Conservation (phyloP, 768 basidiomycete species). For the Termitomyces sp. region DNA sequence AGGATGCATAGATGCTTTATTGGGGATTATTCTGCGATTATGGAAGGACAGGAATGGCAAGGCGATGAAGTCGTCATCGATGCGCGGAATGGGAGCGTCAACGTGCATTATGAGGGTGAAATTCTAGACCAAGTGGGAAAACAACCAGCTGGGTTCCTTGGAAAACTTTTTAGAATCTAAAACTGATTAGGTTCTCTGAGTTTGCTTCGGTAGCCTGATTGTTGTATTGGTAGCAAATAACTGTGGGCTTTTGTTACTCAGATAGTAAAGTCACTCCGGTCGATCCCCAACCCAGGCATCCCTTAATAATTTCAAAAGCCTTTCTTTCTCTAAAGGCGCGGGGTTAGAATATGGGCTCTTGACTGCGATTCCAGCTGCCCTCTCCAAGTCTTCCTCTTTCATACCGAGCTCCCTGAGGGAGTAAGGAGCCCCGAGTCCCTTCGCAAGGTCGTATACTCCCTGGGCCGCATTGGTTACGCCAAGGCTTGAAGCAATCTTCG, state of each 20-base stretch:
- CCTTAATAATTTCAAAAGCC: constrained; percentile 24
- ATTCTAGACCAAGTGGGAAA: constrained; percentile 10
- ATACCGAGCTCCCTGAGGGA: constrained; percentile 36
- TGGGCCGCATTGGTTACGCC: constrained; percentile 19
- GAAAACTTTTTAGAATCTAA: constrained; percentile 24
- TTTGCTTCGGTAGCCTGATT: neutral
- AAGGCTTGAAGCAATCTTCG: constrained; percentile 29
- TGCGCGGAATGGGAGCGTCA: constrained; percentile 32
- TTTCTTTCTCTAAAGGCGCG: constrained; percentile 32
- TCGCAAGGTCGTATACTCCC: constrained; percentile 22
- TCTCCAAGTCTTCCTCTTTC: constrained; percentile 36
- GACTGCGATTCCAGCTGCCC: constrained; percentile 34
- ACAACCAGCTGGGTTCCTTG: constrained; percentile 18
- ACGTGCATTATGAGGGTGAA: constrained; percentile 35
- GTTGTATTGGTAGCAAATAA: neutral
- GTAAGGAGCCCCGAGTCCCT: constrained; percentile 26
- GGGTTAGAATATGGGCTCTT: constrained; percentile 38
- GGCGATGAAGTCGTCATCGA: constrained; percentile 34
- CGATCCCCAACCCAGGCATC: constrained; percentile 29
- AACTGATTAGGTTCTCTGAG: neutral
- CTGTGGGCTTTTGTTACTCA: neutral
- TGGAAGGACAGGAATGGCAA: constrained; percentile 23
- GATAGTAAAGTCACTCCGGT: constrained; percentile 18
- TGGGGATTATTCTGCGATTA: constrained; percentile 27
- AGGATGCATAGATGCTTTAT: constrained; percentile 31